Base-by-base conservation (phyloP, 306 rosid genomes). In the Prunus dulcis region DNA sequence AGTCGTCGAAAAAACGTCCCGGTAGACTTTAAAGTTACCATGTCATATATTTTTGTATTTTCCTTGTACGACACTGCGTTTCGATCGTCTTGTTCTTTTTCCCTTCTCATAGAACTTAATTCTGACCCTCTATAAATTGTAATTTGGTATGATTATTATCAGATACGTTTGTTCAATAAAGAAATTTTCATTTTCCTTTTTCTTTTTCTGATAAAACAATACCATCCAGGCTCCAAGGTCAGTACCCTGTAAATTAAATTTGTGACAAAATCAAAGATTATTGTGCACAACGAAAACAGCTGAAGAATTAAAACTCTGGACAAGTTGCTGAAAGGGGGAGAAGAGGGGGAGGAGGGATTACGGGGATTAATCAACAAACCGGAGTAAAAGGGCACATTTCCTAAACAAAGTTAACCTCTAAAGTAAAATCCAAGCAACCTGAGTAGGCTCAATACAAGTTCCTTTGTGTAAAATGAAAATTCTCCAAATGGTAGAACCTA, bases 381-480 rank as follows among this genome's bases (percentile, higher is more conserved):
- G 45, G n/a, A 18, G 30, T 5, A 18, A 6, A 18, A 17, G 15
- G 18, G 18, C 25, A 41, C 4, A 41, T 45, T 12, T 57, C 56
- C 3, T 7, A 1, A 17, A 62, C 6, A 72, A 72, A 23, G 28
- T 72, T 38, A 56, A 71, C 49, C 60, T 52, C 75, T 43, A 34
- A 32, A 17, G 63, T 55, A 34, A 20, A 38, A 12, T 20, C 52
- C 34, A 53, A 57, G 38, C 65, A 55, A 52, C 3, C 46, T 0
- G 32, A 57, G 19, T 12, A 71, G 53, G 75, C 60, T n/a, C 47
- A 20, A 28, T 66, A 69, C 52, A 58, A 67, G 65, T 77, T 82
- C 20, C 74, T 55, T 27, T 27, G n/a, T 45, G 72, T 38, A 8
- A 64, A 2, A 80, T 38, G 62, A 46, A 74, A 61, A 25, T 60